Base-by-base conservation (phyloP, 2,329 filamentous ascomycete species). In the Phyllachora maydis region DNA sequence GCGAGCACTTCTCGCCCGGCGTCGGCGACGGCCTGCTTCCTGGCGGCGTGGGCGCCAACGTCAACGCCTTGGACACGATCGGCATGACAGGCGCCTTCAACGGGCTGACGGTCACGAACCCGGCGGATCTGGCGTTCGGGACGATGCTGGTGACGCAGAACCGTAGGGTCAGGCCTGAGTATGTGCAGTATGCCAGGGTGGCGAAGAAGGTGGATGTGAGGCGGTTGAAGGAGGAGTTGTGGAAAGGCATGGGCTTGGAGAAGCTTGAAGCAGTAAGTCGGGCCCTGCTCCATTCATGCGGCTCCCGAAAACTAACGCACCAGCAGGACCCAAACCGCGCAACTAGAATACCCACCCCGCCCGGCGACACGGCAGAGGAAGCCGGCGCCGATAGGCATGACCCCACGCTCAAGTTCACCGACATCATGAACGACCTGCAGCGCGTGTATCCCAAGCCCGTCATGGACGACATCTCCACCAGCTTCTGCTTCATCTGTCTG, bases 391-490 rank as follows among this genome's bases (percentile, higher is more conserved):
- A 25, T n/a, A 14, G 17, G 3, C 49, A 58, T 17, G 59, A 64
- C 45, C 58, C 48, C 7, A 51, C 49, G 4, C 60, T 93, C 33
- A 82, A 75, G 37, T 98, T 98, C 49, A 95, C 83, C 0, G 58
- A 74, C 11, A 71, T 98, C 29, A 90, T 98, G 69, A 90, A 91
- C 42, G 72, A 72, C 30, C 54, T 98, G 22, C 77, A 90, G 42
- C 50, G 59, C 4, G 81, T 92, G 6, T 98, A 98, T 40, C 73
- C 82, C 8, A 76, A 78, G 45, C 62, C 77, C 35, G 67, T 70
- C 29, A 78, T 98, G 68, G 70, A 75, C 30, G 88, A 98, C 47
- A 95, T 98, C 39, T 92, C 82, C 17, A 98, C 88, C 0, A 90
- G 65, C 32, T 74, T 54, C 49, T 91, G 88, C 45, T 98, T 95